A percentile compares a stretch with the other conserved stretches of the same genome.
Conservation (phyloP, 257 asterid species). For the Vinca minor region DNA sequence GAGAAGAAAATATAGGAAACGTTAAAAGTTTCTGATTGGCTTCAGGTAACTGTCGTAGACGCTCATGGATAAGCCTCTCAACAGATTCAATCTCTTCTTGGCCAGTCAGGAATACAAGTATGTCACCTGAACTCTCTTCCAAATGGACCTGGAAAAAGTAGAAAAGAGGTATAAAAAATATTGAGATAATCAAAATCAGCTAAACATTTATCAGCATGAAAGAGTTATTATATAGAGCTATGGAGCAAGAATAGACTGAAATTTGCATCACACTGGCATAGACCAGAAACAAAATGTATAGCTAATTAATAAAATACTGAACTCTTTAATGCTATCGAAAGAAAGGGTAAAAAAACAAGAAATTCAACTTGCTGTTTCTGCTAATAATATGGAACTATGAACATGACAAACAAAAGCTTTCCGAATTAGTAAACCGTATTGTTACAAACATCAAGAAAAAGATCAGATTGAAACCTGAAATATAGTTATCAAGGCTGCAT, state of each 20-base stretch:
- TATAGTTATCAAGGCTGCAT: slow-evolving; percentile 82
- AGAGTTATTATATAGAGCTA: not conserved
- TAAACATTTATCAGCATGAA: not conserved
- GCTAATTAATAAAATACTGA: not conserved
- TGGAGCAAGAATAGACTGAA: not conserved
- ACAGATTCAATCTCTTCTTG: slow-evolving; percentile 98
- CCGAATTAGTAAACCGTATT: not conserved
- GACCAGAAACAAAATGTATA: not conserved
- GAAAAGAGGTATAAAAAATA: slow-evolving; percentile 9
- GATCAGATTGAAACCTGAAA: slow-evolving; percentile 56
- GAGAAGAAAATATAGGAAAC: slow-evolving; percentile 82
- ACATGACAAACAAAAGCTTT: not conserved
- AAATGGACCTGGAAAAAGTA: slow-evolving; percentile 58
- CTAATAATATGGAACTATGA: not conserved
- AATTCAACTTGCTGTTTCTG: not conserved
- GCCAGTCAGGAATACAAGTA: slow-evolving; percentile 94
- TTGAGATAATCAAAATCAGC: not conserved
- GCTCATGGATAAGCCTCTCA: slow-evolving; percentile 76
- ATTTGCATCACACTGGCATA: not conserved
- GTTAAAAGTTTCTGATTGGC: slow-evolving; percentile 54
- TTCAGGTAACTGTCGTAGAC: slow-evolving; percentile 65
- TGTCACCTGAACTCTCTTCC: slow-evolving; percentile 83
- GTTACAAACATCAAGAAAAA: not conserved
- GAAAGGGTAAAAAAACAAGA: not conserved
- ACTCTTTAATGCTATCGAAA: not conserved